Base-by-base conservation (phyloP, 345 rosid genomes). In the Cardamine resedifolia region DNA sequence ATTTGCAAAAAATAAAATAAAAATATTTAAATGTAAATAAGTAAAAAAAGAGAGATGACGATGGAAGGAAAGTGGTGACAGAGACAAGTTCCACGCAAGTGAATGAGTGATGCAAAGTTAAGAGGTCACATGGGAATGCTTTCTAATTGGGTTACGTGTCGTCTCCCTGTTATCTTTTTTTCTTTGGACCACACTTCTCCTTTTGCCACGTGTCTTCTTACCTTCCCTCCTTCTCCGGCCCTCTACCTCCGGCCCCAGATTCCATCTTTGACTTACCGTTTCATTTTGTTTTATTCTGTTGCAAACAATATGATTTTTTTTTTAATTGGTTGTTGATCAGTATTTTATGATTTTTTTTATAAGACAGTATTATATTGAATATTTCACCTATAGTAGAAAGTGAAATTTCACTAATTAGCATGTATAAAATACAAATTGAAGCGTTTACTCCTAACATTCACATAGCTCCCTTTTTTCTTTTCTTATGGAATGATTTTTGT, bases 31-130 rank as follows among this genome's bases (percentile, higher is more conserved):
- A 20, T 20, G 41, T 7, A 45, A 45, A 24, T 8, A 57, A 39
- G 36, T 20, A 18, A 58, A 48, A 44, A 45, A 19, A 15, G 28
- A 64, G 14, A 14, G 3, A 52, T 52, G 70, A 61, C 50, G 74
- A 69, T 5, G 39, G 75, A 62, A 53, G 52, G 68, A 64, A 70
- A 70, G 76, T 56, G 75, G 72, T 75, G 80, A 77, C 71, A 70
- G 18, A 76, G 79, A 76, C 75, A 64, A 65, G 80, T 77, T 77
- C 76, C 80, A 76, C 79, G 79, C 71, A 56, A 62, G 75, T 55
- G 52, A 70, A 48, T 24, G 65, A 52, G 63, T 60, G 73, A 61
- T 58, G 72, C 2, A 57, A 74, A 65, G 66, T 55, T 6, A 74
- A 61, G 73, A 75, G 64, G 52, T 64, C 80, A 77, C 80, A 70